phyloP scores from a whole-genome alignment of 805 yeast species.

The Candida awuae region DNA sequence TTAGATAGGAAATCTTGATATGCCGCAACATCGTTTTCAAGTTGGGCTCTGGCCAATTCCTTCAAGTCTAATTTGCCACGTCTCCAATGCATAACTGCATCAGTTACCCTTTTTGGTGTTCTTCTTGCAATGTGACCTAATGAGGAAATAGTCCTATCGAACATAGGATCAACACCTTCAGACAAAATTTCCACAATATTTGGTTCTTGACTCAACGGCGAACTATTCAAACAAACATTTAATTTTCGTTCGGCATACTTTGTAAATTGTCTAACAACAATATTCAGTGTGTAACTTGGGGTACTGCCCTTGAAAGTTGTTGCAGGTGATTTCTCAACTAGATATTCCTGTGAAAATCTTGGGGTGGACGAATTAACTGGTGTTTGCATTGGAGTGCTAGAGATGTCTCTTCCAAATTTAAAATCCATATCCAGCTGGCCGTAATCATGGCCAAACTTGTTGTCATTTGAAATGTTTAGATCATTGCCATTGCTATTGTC shows the following conservation, averaged over 20 bases:
- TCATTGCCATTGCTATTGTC: not conserved
- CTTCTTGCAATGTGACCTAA: constrained; percentile 84
- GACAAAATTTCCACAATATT: constrained; percentile 71
- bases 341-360: constrained; percentile 1
- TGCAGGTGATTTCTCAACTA: constrained; percentile 23
- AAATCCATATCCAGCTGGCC: constrained; percentile 23
- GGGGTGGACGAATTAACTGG: constrained; percentile 11
- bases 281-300: constrained; percentile 82
- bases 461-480: not conserved
- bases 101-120: constrained; percentile 92
- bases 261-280: constrained; percentile 90
- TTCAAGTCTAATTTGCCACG: constrained; percentile 87
- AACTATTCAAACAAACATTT: constrained; percentile 56
- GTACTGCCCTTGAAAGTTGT: constrained; percentile 47
- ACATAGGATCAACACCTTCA: constrained; percentile 77
- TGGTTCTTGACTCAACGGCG: constrained; percentile 64
- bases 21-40: constrained; percentile 32
- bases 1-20: constrained; percentile 17
- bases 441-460: constrained; percentile 5
- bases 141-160: constrained; percentile 79
- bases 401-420: constrained; percentile 17
- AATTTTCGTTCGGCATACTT: constrained; percentile 87
- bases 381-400: constrained; percentile 7
- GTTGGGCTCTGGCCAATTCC: constrained; percentile 47
- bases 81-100: constrained; percentile 97